Base-by-base conservation (phyloP, 129 eudicot genomes). In the Centella asiatica region DNA sequence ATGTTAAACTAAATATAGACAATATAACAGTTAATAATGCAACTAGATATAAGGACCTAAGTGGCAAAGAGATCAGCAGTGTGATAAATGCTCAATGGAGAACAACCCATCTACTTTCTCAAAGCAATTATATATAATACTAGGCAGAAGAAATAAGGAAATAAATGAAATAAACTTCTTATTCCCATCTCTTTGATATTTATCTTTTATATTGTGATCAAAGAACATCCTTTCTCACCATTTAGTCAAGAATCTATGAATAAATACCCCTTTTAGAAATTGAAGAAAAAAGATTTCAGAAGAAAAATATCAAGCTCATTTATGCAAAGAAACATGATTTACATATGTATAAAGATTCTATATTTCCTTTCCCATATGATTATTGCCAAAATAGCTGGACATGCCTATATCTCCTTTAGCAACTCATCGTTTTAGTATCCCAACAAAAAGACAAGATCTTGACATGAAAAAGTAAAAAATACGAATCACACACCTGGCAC, bases 401-500 rank as follows among this genome's bases (percentile, higher is more conserved):
- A n/a, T n/a, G 57, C 12, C 57, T 26, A 52, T 22, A 26, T 24
- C 39, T 34, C 4, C 4, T 34, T 34, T 34, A 4, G 9, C 9
- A 3, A 4, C 9, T 34, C 9, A 14, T 44, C 48, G 2, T 11
- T 11, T 15, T 44, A 0, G 3, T 12, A 44, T 13, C 13, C 48
- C 60, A 1, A 55, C 17, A 56, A 25, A 13, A 20, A 49, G 29
- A 29, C 57, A 64, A 76, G 76, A 80, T 80, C 74, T 64, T 29
- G 58, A 67, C 27, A 69, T 50, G 65, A 34, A 62, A 63, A 61
- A 14, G 18, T 39, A 65, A 15, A 46, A 73, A 46, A 57, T 11
- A 25, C 12, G 31, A 70, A 60, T 66, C 45, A 39, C 66, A 44
- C 78, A 88, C 94, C 97, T 78, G 65, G 85, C 79, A 51, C 78